Percentiles rank a stretch among this genome's conserved stretches.
Evolutionary conservation across 2,329 filamentous ascomycete genomes (phyloP).

Genomic region (Trichoderma simmonsii): DNA sequence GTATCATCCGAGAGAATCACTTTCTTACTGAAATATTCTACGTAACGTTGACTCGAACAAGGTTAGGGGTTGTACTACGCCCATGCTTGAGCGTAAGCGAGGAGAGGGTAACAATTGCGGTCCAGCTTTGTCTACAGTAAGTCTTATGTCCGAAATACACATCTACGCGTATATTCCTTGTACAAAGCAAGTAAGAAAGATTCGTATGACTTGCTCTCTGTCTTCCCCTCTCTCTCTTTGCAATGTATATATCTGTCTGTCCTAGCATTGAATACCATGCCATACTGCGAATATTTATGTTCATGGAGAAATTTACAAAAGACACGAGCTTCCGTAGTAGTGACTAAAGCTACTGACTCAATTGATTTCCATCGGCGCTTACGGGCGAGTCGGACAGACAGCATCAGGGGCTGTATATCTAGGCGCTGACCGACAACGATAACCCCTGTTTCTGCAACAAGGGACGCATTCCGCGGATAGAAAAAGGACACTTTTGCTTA

Average conservation of each 20-base stretch:
- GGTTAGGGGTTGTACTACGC: neutral
- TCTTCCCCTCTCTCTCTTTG: neutral
- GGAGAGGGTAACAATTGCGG: neutral
- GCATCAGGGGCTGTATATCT: neutral
- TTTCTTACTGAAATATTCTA: neutral
- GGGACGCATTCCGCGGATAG: neutral
- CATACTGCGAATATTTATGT: too few relatives aligned
- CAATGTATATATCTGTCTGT: neutral
- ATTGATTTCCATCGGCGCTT: neutral
- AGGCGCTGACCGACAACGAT: neutral
- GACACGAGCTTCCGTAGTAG: neutral
- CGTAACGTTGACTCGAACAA: neutral
- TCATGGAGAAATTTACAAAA: neutral
- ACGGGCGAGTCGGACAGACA: neutral
- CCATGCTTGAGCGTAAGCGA: neutral
- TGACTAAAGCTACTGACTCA: neutral
- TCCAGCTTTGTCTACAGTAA: neutral
- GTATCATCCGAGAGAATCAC: neutral
- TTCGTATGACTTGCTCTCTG: neutral
- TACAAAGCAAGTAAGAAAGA: neutral
- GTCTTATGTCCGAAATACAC: neutral
- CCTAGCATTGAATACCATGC: neutral
- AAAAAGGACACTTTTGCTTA: neutral
- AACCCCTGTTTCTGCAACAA: neutral
- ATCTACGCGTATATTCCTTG: neutral